Base-by-base conservation (phyloP, 768 basidiomycete genomes). In the Sarcomyxa edulis region DNA sequence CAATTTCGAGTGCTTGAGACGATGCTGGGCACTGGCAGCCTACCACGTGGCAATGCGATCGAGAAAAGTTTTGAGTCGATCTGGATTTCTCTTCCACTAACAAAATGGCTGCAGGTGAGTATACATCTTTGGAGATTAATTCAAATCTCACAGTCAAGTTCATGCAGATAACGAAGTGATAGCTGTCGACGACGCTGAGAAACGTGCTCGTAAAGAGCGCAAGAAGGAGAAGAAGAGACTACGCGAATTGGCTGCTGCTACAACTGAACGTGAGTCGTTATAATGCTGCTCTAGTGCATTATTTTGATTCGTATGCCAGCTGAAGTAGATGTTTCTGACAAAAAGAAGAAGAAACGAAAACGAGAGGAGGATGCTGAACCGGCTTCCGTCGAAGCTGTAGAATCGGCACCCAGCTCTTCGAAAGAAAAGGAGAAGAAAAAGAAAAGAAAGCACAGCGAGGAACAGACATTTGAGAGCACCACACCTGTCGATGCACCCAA, bases 341-440 rank as follows among this genome's bases (percentile, higher is more conserved):
- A 48, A 28, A 45, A 37, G 25, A 45, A 50, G 40, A 54, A 51
- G 42, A 41, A 47, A 30, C 50, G 48, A 36, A 54, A 50, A 39
- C 40, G 42, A 4, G 47, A 56, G 35, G 44, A 41, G 6, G 38
- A 42, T 20, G 22, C 33, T 14, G 45, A 33, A 41, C 8, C 19
- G 15, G 23, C 28, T n/a, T n/a, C 7, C 15, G 27, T 25, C 5
- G 11, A 28, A 6, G 15, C 23, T 25, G 18, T 3, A n/a, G 7
- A 32, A 45, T 10, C 43, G 46, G 36, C 46, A 52, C 37, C 42
- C 48, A 23, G 42, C 14, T 21, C 6, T 20, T 18, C 14, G n/a
- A 33, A 35, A 42, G 23, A 42, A 21, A 37, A 47, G 29, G 27
- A 31, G 40, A 30, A 50, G 39, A 37, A 44, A 45, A 29, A 31